Base-by-base conservation (phyloP, 805 yeast genomes). In the Metahyphopichia silvanorum region DNA sequence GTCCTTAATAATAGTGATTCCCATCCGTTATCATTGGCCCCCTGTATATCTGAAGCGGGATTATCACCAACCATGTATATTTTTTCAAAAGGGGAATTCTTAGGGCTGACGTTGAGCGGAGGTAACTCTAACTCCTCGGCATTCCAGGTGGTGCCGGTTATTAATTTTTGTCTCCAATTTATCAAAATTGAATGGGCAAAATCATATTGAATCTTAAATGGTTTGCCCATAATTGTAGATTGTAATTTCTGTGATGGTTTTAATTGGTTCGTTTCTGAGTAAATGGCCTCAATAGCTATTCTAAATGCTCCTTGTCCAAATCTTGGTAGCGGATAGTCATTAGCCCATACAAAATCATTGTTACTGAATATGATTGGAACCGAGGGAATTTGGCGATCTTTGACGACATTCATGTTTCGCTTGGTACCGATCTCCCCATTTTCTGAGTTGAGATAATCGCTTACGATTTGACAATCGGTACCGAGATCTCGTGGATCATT, bases 1-100 rank as follows among this genome's bases (percentile, higher is more conserved):
- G 97, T 85, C 40, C 80, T 69, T 16, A 93, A 86, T 27, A 93
- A 71, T 22, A 87, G 74, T 9, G 93, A 79, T 30, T 82, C 77
- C 98, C 98, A 93, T 3, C 96, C 95, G 52, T 81, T 79, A 31
- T 66, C 64, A 46, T 83, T 81, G 5, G 96, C 98, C 1, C 98
- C 98, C 35, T 72, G 71, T 33, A 93, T 93, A 54, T 93, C 98
- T 31, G 88, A 77, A 18, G 82, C 93, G 4, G 97, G 98, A 56
- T 93, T 93, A 60, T 93, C 98, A 18, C 98, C 98, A 21, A 93
- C 86, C 98, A 93, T 93, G 60, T 71, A 89, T 2, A 93, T 82
- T n/a, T 71, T 58, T 22, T 66, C 62, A 46, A 83, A 61, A 5
- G 66, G 66, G 27, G 59, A 43, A 13, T 40, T 36, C 12, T 17